Base-by-base conservation (phyloP, 257 asterid species). In the Gentiana macrophylla region DNA sequence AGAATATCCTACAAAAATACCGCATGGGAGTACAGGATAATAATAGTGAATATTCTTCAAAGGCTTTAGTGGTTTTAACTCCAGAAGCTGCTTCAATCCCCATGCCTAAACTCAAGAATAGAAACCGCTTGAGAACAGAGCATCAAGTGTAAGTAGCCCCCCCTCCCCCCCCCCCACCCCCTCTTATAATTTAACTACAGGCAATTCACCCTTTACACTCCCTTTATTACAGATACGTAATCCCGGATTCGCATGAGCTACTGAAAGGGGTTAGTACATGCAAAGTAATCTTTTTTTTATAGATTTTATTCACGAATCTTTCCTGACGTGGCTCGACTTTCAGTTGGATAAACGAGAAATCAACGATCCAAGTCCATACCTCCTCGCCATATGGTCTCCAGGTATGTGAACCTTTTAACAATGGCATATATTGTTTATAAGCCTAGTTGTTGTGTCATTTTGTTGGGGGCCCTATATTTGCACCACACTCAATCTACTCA, bases 381-480 rank as follows among this genome's bases (percentile, higher is more conserved):
- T 92, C 62, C 97, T 92, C 45, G 95, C 97, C 32, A 92, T 92
- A 60, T 92, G 98, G 98, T 83, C 95, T 71, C 97, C 98, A 56
- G 98, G 98, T 87, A 84, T 63, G 64, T 8, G 32, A 37, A 37
- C 33, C 37, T 49, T 59, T 24, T 12, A 55, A 34, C 54, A 53
- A 49, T 43, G 46, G 41, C 12, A 15, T 24, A 49, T 4, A 15
- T 15, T 11, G 32, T 43, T 3, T 24, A n/a, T 32, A 3, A 43
- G 52, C 52, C 3, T 11, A 15, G 46, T 41, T 41, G 8, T 7
- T 41, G 0, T 5, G 9, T 41, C 9, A 7, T 7, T 5, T 7
- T 41, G 46, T 41, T 7, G 8, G 6, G 9, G 46, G 5, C 5
- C 46, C 24, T 24, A 24, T 24, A 24, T 24, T 24, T 24, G 24